Evolutionary conservation across 2,329 filamentous ascomycete species (phyloP), one percentile per base, ranked within the genome.

Genomic region (Huntiella decipiens): DNA sequence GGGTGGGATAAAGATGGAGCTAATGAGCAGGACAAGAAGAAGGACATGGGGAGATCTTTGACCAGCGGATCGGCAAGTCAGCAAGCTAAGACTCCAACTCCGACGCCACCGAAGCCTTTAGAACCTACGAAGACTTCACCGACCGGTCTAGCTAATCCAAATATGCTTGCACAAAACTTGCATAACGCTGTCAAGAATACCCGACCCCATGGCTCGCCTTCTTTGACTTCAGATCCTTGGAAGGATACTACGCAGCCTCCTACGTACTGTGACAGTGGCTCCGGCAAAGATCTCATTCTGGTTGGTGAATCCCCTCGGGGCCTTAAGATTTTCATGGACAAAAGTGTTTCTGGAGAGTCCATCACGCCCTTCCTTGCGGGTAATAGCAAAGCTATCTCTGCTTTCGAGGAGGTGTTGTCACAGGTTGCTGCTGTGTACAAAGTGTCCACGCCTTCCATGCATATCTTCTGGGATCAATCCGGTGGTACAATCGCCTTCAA

Each of bases 401-500:
- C 66, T 0, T 94, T 94, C 56, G 77, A 82, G 6, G 59, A 60
- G 2, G 58, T 93, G 4, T 67, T 94, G 5, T 64, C 72, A 22
- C 80, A 87, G 11, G 68, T 85, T 8, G 78, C 74, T 2, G 66
- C 65, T 33, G 70, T 92, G 8, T 96, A 94, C 59, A 70, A 73
- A 2, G 68, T 96, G 17, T 67, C 74, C 1, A 66, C 73, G 0
- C 66, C 71, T 31, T 76, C 77, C 3, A 60, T 96, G 48, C 88
- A 92, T 58, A 81, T 96, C 43, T 96, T 88, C 63, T 85, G 86
- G 55, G 87, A 95, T 54, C 74, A 79, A 36, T 62, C 65, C 3
- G 82, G 85, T 4, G 74, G 73, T 47, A 87, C 85, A 0, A 94
- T 98, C 51, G 91, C 88, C 0, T 98, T 98, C 68, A 98, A 98